Evolutionary conservation across 352 stramenopile genomes (phyloP), one percentile per base, ranked within the genome.

Genomic region (Globisporangium megalacanthum): DNA sequence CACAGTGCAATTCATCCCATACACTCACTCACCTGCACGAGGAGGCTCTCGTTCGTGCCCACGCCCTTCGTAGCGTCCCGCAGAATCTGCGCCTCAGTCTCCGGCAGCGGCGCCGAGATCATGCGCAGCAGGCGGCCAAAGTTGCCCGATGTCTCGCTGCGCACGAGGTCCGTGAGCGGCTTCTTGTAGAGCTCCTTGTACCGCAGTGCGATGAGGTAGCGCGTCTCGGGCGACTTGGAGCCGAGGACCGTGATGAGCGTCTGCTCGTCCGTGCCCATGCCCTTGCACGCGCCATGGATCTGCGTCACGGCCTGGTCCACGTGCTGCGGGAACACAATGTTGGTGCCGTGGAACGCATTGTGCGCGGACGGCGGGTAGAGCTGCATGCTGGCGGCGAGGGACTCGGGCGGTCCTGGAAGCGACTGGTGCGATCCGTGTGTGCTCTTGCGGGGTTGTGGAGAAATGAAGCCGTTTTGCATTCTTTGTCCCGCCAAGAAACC

Each of bases 131-230:
- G 56, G 11, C 72, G 73, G 7, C 79, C 79, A 49, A 88, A 90
- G 70, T 88, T 75, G 44, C 79, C 82, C 56, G 77, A 92, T 15
- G 77, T 87, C 63, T 93, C 80, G 61, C 80, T 83, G 64, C 80
- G 77, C 17, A 89, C 36, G 25, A 91, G 60, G 17, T 69, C 68
- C 44, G 70, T 69, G 9, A 93, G 79, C 35, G 74, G 44, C 63
- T 86, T 70, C 36, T 69, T 64, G 63, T 89, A 75, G 39, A 90
- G 66, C 61, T 89, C 73, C 53, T 83, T 67, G 70, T 93, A 93
- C 37, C 79, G 78, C 53, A 86, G 42, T 49, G 68, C 64, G 54
- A 92, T 86, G 60, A 90, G 68, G 58, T 79, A 78, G 55, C 82
- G 82, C 59, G 66, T 70, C 61, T 88, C 72, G 46, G 79, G 77